Percentiles rank a stretch among this genome's conserved stretches.
Evolutionary conservation across 2,329 filamentous ascomycete genomes (phyloP).

Genomic region (Colletotrichum tofieldiae): DNA sequence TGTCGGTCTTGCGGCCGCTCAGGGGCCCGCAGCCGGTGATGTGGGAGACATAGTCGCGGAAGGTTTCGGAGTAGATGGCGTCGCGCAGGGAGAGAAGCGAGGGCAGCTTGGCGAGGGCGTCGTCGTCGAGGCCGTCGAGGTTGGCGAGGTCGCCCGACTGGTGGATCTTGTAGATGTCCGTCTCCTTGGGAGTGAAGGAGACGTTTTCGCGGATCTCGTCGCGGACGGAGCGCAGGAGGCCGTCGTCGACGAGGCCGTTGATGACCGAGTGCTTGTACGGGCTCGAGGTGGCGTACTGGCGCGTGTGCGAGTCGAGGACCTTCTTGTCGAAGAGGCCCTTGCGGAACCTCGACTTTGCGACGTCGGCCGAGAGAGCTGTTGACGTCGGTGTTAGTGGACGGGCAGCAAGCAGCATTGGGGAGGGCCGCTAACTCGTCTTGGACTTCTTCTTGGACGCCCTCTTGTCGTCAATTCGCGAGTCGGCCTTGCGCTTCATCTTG

Average conservation of each 20-base stretch:
- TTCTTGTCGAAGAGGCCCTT: conserved; percentile 75
- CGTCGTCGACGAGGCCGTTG: conserved; percentile 82
- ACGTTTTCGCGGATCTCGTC: conserved; percentile 91
- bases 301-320: conserved; percentile 72
- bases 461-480: conserved; percentile 59
- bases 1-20: conserved; percentile 95
- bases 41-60: conserved; percentile 88
- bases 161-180: conserved; percentile 99
- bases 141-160: conserved; percentile 98
- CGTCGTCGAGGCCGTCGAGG: conserved; percentile 91
- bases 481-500: conserved; percentile 75
- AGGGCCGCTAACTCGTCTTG: conserved; percentile 60
- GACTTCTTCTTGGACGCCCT: conserved; percentile 68
- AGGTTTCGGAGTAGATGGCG: conserved; percentile 90
- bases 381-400: conserved; percentile 39
- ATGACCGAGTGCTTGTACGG: conserved; percentile 97
- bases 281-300: conserved; percentile 74
- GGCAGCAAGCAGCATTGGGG: conserved; percentile 13
- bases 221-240: conserved; percentile 88
- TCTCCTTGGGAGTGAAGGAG: conserved; percentile 97
- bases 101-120: conserved; percentile 87
- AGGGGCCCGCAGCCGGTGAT: conserved; percentile 90
- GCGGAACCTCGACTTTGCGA: conserved; percentile 74
- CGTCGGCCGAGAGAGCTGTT: conserved; percentile 63
- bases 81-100: conserved; percentile 94